Base-by-base conservation (phyloP, 208 protist species). In the Trypanosoma scelopori region DNA sequence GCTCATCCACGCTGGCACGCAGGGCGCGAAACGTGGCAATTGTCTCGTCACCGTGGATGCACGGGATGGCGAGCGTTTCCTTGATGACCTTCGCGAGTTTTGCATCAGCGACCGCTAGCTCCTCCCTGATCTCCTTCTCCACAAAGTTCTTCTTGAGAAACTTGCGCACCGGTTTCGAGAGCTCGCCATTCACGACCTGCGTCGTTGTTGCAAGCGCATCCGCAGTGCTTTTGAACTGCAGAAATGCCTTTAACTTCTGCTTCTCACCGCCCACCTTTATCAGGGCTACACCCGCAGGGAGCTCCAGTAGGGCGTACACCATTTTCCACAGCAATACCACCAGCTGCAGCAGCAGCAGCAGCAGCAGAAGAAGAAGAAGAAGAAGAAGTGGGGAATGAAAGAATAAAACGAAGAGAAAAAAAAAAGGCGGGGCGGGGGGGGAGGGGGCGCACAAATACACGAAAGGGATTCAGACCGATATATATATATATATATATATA, bases 281-380 rank as follows among this genome's bases (percentile, higher is more conserved):
- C 13, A 99, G 90, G 42, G 98, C 98, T 65, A 98, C 99, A 37
- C 99, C 99, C 27, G 98, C 98, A 9, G 98, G 89, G 22, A 98
- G 98, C 87, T 99, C 98, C 53, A 98, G 97, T 42, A 99, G 85
- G 6, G 99, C 96, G 58, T 99, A 97, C 81, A 99, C 87, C 91
- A 96, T 96, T 22, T 23, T 79, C 9, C 32, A 3, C 32, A 37
- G 32, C 32, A 37, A 37, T 37, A 37, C 32, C 32, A 9, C 32
- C 5, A 37, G 32, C 32, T 37, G 32, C 32, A 37, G 32, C 32
- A 37, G 32, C n/a, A n/a, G n/a, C 64, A 46, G 23, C 12, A 71
- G 18, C 28, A 71, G 50, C 23, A 47, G 20, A 47, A 62, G 12
- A 58, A 42, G 43, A 69, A 48, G 57, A 46, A 74, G 45, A 30